These are phyloP conservation scores for Rutidosis leptorrhynchoides DNA, from an alignment of 129 eudicot genomes.

Conservation along the genomic window DNA sequence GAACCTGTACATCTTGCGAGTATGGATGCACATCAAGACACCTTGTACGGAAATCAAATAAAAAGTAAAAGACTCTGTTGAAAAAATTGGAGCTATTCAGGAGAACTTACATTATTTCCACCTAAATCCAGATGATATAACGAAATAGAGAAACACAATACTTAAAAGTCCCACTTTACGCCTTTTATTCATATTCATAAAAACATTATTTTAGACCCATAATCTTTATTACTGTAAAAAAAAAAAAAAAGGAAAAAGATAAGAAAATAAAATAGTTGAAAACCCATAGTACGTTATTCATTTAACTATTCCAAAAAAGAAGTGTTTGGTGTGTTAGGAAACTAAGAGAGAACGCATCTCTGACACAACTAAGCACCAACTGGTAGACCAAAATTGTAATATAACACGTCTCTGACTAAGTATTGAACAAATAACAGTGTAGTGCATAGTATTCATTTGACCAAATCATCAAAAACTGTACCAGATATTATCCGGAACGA, in stretches of 20 bases:
- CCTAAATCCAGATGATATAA: no score
- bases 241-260: neutral
- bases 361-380: neutral
- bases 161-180: neutral
- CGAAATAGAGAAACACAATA: no score
- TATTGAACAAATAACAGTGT: neutral
- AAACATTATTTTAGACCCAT: neutral
- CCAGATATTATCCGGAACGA: neutral
- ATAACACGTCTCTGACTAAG: neutral
- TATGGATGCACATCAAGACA: neutral
- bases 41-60: neutral
- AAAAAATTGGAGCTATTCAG: neutral
- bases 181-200: neutral
- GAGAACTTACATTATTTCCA: neutral
- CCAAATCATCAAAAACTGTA: slow-evolving; percentile 3
- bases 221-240: neutral
- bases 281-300: neutral
- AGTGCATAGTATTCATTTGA: neutral
- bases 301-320: neutral
- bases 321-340: neutral
- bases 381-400: neutral
- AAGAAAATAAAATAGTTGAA: neutral
- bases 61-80: neutral
- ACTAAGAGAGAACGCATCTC: neutral
- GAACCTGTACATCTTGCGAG: neutral